phyloP scores from a whole-genome alignment of 176 grass and related monocot genomes.

The Triticum urartu region DNA sequence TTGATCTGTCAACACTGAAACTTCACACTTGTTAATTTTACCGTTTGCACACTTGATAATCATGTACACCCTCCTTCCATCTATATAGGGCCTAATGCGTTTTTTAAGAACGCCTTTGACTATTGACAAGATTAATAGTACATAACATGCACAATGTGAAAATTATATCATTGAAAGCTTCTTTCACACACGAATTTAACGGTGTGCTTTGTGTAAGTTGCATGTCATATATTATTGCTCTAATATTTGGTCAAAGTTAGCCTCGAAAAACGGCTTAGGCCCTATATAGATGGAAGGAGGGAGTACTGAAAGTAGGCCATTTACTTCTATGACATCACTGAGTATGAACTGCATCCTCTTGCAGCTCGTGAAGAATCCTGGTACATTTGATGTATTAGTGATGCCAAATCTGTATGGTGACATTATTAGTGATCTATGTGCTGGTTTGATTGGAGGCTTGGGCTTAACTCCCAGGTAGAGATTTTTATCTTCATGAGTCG shows the following conservation, averaged over 20 bases:
- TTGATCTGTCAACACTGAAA: conserved; percentile 1
- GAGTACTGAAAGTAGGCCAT: neutral
- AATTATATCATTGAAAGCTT: too few species aligned
- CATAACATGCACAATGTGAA: too few species aligned
- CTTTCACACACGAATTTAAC: too few species aligned
- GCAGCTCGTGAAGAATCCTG: conserved; percentile 92
- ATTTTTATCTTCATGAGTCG: neutral
- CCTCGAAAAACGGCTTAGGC: too few species aligned
- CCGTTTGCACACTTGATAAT: neutral
- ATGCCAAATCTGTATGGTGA: conserved; percentile 99
- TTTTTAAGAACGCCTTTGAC: too few species aligned
- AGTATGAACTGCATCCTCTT: conserved; percentile 27
- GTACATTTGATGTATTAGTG: conserved; percentile 88
- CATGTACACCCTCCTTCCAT: neutral
- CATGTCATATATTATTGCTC: too few species aligned
- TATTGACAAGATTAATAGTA: too few species aligned
- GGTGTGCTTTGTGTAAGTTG: too few species aligned
- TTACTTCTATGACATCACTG: neutral
- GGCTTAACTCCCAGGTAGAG: conserved; percentile 92
- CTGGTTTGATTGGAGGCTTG: conserved; percentile 89
- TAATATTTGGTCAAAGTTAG: too few species aligned
- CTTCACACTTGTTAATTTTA: neutral
- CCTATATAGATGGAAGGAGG: too few species aligned
- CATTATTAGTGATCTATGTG: conserved; percentile 98
- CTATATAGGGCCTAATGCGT: too few species aligned